Conservation (phyloP, 148 eudicot genomes). For the Arctostaphylos glauca region DNA sequence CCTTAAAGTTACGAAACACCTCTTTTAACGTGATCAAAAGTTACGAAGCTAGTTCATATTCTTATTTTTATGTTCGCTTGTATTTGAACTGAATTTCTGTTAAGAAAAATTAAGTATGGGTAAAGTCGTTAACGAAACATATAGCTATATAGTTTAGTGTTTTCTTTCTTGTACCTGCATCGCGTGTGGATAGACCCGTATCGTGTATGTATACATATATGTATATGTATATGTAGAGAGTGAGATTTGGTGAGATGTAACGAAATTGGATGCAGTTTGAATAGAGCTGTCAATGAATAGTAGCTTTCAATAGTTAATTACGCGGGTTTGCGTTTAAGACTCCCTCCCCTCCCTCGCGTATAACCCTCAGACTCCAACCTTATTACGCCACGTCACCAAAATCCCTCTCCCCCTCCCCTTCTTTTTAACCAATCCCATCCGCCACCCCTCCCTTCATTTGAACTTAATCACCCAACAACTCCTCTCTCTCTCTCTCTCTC, state of each 20-base stretch:
- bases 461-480: background rate
- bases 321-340: slow-evolving; percentile 21
- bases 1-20: no score
- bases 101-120: no score
- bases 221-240: background rate
- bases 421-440: slow-evolving; percentile 23
- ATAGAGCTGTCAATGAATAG: slow-evolving; percentile 20
- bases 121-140: no score
- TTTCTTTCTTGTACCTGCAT: no score
- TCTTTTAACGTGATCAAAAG: no score
- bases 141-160: no score
- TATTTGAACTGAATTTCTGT: no score
- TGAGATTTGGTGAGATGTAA: slow-evolving; percentile 39
- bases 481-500: background rate
- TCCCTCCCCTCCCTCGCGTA: slow-evolving; percentile 20
- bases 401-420: background rate
- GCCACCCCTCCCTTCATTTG: background rate
- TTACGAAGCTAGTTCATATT: no score
- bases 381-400: slow-evolving; percentile 41
- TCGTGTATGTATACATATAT: no score
- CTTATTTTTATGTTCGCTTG: no score
- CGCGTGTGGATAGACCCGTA: no score
- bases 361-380: slow-evolving; percentile 22
- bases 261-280: slow-evolving; percentile 18
- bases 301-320: slow-evolving; percentile 1